Evolutionary conservation across 2,329 filamentous ascomycete genomes (phyloP).

Genomic region (Aspergillus amoenus): DNA sequence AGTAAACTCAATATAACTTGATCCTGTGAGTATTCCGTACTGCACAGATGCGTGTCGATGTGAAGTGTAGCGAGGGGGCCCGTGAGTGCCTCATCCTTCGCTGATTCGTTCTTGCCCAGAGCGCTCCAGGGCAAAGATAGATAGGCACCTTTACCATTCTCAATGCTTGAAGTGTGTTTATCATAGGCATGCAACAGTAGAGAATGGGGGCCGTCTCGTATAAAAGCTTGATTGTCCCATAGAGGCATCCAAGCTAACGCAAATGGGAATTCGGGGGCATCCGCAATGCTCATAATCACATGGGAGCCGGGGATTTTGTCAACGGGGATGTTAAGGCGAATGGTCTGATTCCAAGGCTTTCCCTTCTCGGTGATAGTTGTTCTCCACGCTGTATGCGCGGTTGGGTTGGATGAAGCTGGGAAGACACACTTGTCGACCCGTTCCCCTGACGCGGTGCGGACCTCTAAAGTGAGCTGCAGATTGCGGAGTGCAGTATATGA

Average conservation of each 20-base stretch:
- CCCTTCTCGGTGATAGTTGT: slow-evolving; percentile 78
- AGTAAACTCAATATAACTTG: slow-evolving; percentile 78
- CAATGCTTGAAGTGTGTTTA: slow-evolving; percentile 75
- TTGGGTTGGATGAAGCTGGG: slow-evolving; percentile 72
- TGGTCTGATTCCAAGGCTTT: slow-evolving; percentile 82
- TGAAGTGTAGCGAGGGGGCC: slow-evolving; percentile 78
- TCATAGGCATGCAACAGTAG: slow-evolving; percentile 88
- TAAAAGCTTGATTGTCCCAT: slow-evolving; percentile 89
- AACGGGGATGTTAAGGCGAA: slow-evolving; percentile 75
- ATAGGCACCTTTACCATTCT: slow-evolving; percentile 79
- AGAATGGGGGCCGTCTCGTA: slow-evolving; percentile 78
- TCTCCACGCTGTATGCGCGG: slow-evolving; percentile 80
- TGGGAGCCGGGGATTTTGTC: slow-evolving; percentile 80
- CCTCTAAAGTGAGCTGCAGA: slow-evolving; percentile 84
- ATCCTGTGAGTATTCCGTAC: slow-evolving; percentile 92
- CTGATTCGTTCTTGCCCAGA: slow-evolving; percentile 63
- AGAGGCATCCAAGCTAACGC: slow-evolving; percentile 90
- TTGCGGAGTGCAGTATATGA: slow-evolving; percentile 67
- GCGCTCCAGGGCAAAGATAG: slow-evolving; percentile 78
- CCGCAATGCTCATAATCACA: slow-evolving; percentile 83
- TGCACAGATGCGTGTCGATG: slow-evolving; percentile 84
- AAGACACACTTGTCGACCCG: slow-evolving; percentile 86
- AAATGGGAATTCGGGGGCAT: slow-evolving; percentile 83
- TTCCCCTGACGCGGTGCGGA: slow-evolving; percentile 74
- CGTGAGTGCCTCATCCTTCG: slow-evolving; percentile 70